Conservation (phyloP, 306 rosid genomes). For the Ziziphus jujuba region DNA sequence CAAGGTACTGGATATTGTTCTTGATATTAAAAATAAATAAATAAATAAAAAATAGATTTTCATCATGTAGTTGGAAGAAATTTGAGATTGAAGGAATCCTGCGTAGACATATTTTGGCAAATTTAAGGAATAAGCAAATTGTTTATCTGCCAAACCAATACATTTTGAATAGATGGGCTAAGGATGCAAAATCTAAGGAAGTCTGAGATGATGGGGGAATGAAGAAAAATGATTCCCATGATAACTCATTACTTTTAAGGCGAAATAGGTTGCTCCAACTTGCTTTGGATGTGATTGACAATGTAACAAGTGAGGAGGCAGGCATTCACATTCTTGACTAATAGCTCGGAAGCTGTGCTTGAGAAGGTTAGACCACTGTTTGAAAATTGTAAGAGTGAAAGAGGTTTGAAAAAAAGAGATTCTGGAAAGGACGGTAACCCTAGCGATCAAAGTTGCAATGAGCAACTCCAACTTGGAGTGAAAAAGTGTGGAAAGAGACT, state of each 20-base stretch:
- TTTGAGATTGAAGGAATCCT: constrained; percentile 1
- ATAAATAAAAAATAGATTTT: neutral
- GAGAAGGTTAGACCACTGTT: too few species aligned
- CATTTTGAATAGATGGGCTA: neutral
- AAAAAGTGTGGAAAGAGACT: too few species aligned
- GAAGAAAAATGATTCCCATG: neutral
- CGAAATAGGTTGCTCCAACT: neutral
- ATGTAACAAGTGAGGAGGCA: neutral
- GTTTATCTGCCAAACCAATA: neutral
- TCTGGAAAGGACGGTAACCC: too few species aligned
- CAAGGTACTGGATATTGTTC: neutral
- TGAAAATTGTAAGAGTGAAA: too few species aligned
- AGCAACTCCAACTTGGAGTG: too few species aligned
- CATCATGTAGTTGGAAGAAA: constrained; percentile 2
- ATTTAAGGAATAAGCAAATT: neutral
- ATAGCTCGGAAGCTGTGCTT: too few species aligned
- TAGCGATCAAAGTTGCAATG: too few species aligned
- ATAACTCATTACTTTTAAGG: neutral
- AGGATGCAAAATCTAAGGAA: neutral
- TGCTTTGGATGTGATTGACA: neutral
- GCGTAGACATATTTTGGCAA: neutral
- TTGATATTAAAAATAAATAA: too few species aligned
- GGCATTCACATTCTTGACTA: neutral
- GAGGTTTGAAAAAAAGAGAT: too few species aligned
- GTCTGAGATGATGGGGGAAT: neutral